Evolutionary conservation across 768 basidiomycete species (phyloP).

Genomic region (Russula ochroleuca): DNA sequence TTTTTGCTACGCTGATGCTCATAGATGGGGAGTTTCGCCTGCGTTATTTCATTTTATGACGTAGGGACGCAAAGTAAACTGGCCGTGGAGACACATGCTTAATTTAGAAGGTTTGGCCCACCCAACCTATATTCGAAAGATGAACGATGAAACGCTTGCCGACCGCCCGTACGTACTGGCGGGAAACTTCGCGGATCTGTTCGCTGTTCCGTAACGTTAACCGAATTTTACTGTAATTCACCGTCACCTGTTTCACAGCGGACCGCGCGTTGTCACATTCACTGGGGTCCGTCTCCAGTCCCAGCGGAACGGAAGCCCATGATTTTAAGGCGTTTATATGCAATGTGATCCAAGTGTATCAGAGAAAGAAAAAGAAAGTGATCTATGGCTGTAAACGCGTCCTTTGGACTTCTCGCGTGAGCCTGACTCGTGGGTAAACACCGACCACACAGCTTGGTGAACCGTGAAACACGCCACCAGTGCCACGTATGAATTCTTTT

Average conservation of each 20-base stretch:
- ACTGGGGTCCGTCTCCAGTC: not conserved
- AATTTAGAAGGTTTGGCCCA: conserved; percentile 25
- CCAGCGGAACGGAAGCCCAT: conserved; percentile 1
- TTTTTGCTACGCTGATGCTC: conserved; percentile 18
- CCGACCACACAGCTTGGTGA: not conserved
- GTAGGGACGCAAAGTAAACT: conserved; percentile 24
- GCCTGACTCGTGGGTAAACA: conserved; percentile 8
- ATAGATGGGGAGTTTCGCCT: conserved; percentile 22
- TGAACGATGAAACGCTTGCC: conserved; percentile 10
- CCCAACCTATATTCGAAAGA: not conserved
- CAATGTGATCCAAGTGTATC: not conserved
- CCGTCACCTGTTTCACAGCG: conserved; percentile 3
- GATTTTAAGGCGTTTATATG: too few relatives aligned
- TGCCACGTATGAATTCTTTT: too few relatives aligned
- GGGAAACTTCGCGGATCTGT: conserved; percentile 10
- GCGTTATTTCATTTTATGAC: conserved; percentile 10
- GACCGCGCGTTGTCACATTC: not conserved
- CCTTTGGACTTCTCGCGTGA: too few relatives aligned
- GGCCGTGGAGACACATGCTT: conserved; percentile 15
- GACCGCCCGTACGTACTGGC: conserved; percentile 2
- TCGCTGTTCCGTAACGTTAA: not conserved
- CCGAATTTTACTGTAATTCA: conserved; percentile 7
- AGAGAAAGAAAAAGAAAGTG: not conserved
- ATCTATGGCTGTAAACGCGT: too few relatives aligned
- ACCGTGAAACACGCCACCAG: not conserved